These are phyloP conservation scores for Fusarium sp. DNA, from an alignment of 2,329 filamentous ascomycete species.

Conservation along the genomic window DNA sequence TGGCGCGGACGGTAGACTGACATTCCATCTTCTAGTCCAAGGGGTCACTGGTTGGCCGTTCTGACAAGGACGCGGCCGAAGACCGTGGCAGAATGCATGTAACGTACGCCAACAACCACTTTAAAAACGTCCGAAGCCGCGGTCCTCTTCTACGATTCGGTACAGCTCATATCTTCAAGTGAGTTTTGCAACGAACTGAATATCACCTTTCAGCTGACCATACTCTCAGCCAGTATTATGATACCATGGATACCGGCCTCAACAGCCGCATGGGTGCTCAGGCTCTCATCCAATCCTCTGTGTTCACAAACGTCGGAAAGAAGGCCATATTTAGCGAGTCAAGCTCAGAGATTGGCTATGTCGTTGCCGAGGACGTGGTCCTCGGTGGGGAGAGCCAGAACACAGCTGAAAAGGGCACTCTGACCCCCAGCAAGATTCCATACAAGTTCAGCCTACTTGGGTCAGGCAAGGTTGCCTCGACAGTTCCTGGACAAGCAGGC, in stretches of 20 bases:
- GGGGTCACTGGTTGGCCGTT: conserved; percentile 68
- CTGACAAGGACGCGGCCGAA: conserved; percentile 64
- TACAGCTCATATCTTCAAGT: conserved; percentile 60
- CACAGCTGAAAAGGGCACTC: conserved; percentile 16
- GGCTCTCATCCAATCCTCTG: conserved; percentile 37
- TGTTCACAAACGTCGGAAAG: conserved; percentile 39
- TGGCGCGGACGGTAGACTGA: not conserved
- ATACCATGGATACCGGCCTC: conserved; percentile 41
- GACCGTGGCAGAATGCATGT: conserved; percentile 67
- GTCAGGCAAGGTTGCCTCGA: conserved; percentile 22
- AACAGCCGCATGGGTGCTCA: conserved; percentile 41
- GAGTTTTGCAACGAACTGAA: accelerated
- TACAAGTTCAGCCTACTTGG: conserved; percentile 31
- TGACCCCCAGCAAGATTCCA: conserved; percentile 15
- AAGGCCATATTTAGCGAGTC: conserved; percentile 41
- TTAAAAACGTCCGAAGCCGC: conserved; percentile 67
- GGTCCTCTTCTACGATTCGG: conserved; percentile 68
- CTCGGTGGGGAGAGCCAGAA: conserved; percentile 29
- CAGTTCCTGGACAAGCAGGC: conserved; percentile 26
- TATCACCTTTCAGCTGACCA: not conserved
- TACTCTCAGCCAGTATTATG: conserved; percentile 29
- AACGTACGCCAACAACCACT: conserved; percentile 70
- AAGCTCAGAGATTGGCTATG: conserved; percentile 24
- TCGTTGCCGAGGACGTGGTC: conserved; percentile 29
- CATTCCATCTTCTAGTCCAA: conserved; percentile 50